phyloP scores from a whole-genome alignment of 1,284 basidiomycete genomes.

The Melampsora americana region DNA sequence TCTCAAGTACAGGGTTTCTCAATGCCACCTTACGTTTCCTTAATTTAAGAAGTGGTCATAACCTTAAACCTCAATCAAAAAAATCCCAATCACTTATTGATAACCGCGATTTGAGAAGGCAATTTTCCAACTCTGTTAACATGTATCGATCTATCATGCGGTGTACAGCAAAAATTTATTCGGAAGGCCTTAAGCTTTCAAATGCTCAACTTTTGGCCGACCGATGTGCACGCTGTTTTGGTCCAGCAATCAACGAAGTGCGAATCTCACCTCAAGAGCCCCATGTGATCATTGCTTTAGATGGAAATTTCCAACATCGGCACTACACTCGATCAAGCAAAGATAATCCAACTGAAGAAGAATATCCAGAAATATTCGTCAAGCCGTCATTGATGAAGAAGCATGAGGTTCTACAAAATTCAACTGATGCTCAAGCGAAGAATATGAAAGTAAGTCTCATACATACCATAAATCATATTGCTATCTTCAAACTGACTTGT shows the following conservation, averaged over 20 bases:
- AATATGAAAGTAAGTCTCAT: neutral
- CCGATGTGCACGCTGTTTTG: constrained; percentile 19
- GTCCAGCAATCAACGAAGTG: neutral
- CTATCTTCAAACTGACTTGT: neutral
- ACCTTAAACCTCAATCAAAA: neutral
- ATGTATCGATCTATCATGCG: neutral
- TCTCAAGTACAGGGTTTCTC: neutral
- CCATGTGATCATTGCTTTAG: neutral
- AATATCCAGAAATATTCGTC: constrained; percentile 13
- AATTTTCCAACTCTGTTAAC: neutral
- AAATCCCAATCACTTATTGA: neutral
- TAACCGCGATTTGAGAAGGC: neutral
- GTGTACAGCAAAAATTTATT: neutral
- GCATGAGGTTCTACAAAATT: neutral
- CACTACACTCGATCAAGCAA: constrained; percentile 22
- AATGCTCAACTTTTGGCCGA: neutral
- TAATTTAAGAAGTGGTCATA: neutral
- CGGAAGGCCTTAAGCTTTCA: neutral
- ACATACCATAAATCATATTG: no score
- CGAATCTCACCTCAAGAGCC: neutral
- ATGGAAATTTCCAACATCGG: constrained; percentile 1
- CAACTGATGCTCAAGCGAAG: neutral
- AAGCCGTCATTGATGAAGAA: constrained; percentile 1
- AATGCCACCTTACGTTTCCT: neutral
- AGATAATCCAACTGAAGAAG: constrained; percentile 12